Evolutionary conservation across 2,329 filamentous ascomycete species (phyloP), one percentile per base, ranked within the genome.

Genomic region (Neocatenulostroma microsporum): DNA sequence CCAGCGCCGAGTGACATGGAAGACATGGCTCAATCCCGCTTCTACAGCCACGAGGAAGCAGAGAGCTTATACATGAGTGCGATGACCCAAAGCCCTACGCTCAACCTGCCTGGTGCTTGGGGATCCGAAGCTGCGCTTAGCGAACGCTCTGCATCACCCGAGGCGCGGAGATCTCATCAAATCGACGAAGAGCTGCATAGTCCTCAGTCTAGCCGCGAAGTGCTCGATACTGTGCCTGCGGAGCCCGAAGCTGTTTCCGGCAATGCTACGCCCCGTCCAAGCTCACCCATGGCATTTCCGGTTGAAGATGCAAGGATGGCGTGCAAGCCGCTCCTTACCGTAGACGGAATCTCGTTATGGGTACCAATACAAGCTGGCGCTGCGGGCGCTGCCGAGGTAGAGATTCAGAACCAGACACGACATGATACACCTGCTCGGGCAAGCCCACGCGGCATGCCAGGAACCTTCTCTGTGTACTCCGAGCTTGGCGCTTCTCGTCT

Each of bases 31-130:
- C 49, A 63, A 44, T 89, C 84, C 4, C 79, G 75, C 26, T 54
- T 87, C 1, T 89, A 83, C 52, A 85, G 76, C 23, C 82, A 86
- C 40, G 82, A 86, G 43, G 83, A 89, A 44, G 84, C 83, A 0
- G 79, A 85, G 53, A 91, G 85, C 57, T 84, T 93, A 79, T 93
- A 91, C 50, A 80, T 87, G 78, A 89, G 77, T 52, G 76, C 73
- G 9, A 63, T 78, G 37, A 76, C 71, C 40, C 41, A 46, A 14
- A 48, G 41, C 35, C 41, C 46, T 7, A 45, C 36, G 15, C 42
- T 44, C 31, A 35, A 55, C 25, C 47, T 68, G 28, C 65, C 66
- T 18, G 66, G 66, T 17, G 62, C 59, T 7, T 69, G 66, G 66
- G 57, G 58, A 27, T 59, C 58, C 47, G 56, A 61, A 17, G 38